Evolutionary conservation across 2,329 filamentous ascomycete genomes (phyloP), one percentile per base, ranked within the genome.

Genomic region (Pestalotiopsis sp.): DNA sequence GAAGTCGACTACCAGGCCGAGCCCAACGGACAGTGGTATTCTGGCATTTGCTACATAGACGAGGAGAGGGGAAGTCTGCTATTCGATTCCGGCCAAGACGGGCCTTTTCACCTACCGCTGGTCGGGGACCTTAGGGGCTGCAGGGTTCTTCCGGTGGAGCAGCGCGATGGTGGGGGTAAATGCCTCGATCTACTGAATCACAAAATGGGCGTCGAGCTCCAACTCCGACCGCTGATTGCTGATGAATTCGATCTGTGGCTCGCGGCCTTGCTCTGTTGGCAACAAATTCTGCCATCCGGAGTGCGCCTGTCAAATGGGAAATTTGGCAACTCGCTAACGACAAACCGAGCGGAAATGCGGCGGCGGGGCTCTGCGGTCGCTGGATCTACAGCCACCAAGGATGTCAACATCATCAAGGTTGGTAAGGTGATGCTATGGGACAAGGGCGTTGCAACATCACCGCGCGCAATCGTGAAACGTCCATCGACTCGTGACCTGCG

Each of bases 371-470:
- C 82, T n/a, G 78, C 78, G 0, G 74, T 79, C 5, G 69, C 75
- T 70, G 81, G 81, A 14, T 76, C 75, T 23, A 69, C 74, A 25
- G 71, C 71, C 27, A 72, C 76, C 1, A 96, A 91, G 76, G 91
- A 94, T 71, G 88, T 90, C 3, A 90, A 92, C 67, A 96, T 98
- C 72, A 98, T 98, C 83, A 99, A 98, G 78, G 94, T 98, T 62
- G 96, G 94, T 67, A 95, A 94, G 77, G 89, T 97, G 77, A 91
- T 94, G 76, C 86, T 97, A 61, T 98, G 95, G 95, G 94, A 98
- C 80, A 96, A 92, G 78, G 91, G 91, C 1, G 76, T 83, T 6
- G 84, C 88, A 13, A 80, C 81, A 20, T 85, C 86, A 49, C 87
- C 89, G 5, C 82, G 84, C 59, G 83, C 87, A 20, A 86, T 90